phyloP scores from a whole-genome alignment of 78 protist species.

The Speleostelium caveatum region DNA sequence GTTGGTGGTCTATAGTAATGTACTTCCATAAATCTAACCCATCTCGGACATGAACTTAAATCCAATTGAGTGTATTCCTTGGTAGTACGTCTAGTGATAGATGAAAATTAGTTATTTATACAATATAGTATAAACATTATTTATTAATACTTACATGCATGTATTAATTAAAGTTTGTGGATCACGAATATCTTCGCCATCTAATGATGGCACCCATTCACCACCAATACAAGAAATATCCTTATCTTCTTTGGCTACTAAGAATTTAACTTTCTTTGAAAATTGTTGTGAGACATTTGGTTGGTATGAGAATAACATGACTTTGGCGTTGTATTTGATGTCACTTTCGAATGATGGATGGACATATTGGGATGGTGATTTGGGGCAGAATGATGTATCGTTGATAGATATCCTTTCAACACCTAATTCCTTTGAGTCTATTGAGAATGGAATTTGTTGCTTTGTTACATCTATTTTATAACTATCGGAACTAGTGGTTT shows the following conservation, averaged over 20 bases:
- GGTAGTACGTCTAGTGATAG: conserved; percentile 31
- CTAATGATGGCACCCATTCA: conserved; percentile 25
- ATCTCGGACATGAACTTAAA: conserved; percentile 16
- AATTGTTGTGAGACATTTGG: not conserved
- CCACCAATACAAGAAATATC: conserved; percentile 69
- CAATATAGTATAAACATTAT: not conserved
- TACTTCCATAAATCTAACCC: conserved; percentile 60
- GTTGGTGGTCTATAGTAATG: conserved; percentile 74
- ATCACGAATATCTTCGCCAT: conserved; percentile 43
- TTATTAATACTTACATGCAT: conserved; percentile 17
- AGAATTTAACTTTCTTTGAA: conserved; percentile 32
- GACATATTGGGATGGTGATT: not conserved
- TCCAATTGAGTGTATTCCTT: conserved; percentile 70
- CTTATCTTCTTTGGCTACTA: conserved; percentile 49
- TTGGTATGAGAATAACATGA: conserved; percentile 22
- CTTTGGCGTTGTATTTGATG: conserved; percentile 61
- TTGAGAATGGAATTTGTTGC: conserved; percentile 26
- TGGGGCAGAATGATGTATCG: conserved; percentile 14
- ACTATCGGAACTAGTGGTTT: not conserved
- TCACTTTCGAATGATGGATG: not conserved
- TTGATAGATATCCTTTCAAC: not conserved
- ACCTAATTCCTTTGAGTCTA: conserved; percentile 31
- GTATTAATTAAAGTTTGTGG: conserved; percentile 73
- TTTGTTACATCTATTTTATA: not conserved
- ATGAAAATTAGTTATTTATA: conserved; percentile 6